phyloP scores from a whole-genome alignment of 2,329 filamentous ascomycete genomes.

The Fusarium solani-melongenae region DNA sequence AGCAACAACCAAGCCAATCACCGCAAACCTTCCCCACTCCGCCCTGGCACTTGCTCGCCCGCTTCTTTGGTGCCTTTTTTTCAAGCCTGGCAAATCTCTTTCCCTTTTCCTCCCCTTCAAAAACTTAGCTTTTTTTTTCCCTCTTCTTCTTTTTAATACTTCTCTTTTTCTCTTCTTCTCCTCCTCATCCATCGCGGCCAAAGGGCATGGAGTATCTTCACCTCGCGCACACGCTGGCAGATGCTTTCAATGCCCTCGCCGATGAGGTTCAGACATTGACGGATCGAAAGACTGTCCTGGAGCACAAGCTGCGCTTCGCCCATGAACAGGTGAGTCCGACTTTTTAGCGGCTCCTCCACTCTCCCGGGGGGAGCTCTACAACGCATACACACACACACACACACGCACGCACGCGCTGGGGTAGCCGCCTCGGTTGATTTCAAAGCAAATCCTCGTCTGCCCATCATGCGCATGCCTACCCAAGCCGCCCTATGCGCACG shows the following conservation, averaged over 20 bases:
- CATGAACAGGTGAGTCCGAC: constrained; percentile 69
- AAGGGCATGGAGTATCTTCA: constrained; percentile 53
- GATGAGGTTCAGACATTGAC: constrained; percentile 72
- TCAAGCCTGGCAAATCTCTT: constrained; percentile 34
- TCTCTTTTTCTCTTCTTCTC: constrained; percentile 4
- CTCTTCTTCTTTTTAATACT: constrained; percentile 7
- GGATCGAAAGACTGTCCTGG: constrained; percentile 72
- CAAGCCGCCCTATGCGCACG: neutral
- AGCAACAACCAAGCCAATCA: constrained; percentile 16
- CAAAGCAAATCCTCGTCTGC: constrained; percentile 22
- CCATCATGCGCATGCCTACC: neutral
- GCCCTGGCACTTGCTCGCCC: constrained; percentile 27
- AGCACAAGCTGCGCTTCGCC: constrained; percentile 74
- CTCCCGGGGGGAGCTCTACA: neutral
- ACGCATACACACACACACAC: neutral
- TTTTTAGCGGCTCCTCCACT: constrained; percentile 12
- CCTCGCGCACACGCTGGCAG: constrained; percentile 67
- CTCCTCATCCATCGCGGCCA: constrained; percentile 26
- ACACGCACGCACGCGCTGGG: neutral
- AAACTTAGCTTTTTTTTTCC: constrained; percentile 11
- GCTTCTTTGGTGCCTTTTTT: constrained; percentile 22
- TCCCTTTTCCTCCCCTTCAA: constrained; percentile 24
- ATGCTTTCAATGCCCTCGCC: constrained; percentile 73
- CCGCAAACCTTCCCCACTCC: constrained; percentile 14
- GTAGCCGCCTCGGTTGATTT: constrained; percentile 22